phyloP scores from a whole-genome alignment of 2,329 filamentous ascomycete species.

The Colletotrichum destructivum region DNA sequence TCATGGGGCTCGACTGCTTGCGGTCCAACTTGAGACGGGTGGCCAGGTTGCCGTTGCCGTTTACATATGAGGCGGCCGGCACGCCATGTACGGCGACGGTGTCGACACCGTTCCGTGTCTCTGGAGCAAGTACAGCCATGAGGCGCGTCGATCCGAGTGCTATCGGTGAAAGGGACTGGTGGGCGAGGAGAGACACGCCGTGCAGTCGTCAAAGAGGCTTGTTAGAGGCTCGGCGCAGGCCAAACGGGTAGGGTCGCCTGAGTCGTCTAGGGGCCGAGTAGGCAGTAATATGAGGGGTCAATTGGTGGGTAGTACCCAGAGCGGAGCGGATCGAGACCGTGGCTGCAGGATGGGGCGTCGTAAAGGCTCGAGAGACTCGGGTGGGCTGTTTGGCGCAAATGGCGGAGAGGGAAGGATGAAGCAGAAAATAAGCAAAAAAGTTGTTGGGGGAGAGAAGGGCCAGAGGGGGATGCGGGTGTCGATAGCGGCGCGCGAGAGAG shows the following conservation, averaged over 20 bases:
- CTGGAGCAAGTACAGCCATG: conserved; percentile 48
- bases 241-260: conserved; percentile 21
- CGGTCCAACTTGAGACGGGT: conserved; percentile 62
- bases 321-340: conserved; percentile 31
- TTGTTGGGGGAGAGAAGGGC: conserved; percentile 20
- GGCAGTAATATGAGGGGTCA: conserved; percentile 34
- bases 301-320: conserved; percentile 32
- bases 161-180: conserved; percentile 44
- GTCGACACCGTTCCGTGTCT: conserved; percentile 51
- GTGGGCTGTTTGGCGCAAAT: conserved; percentile 9
- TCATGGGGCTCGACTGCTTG: conserved; percentile 76
- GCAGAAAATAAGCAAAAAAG: conserved; percentile 16
- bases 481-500: conserved; percentile 32
- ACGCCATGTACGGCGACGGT: conserved; percentile 46
- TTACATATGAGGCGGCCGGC: conserved; percentile 49
- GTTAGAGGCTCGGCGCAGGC: conserved; percentile 12
- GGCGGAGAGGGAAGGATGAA: conserved; percentile 5
- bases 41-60: conserved; percentile 53
- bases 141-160: conserved; percentile 41
- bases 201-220: conserved; percentile 13
- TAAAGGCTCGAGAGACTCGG: background rate
- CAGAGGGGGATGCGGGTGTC: conserved; percentile 27
- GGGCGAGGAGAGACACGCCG: conserved; percentile 39
- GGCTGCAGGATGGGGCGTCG: conserved; percentile 21
- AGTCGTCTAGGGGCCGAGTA: conserved; percentile 14